These are phyloP conservation scores for Sophora flavescens DNA, from an alignment of 306 rosid genomes.

Conservation along the genomic window DNA sequence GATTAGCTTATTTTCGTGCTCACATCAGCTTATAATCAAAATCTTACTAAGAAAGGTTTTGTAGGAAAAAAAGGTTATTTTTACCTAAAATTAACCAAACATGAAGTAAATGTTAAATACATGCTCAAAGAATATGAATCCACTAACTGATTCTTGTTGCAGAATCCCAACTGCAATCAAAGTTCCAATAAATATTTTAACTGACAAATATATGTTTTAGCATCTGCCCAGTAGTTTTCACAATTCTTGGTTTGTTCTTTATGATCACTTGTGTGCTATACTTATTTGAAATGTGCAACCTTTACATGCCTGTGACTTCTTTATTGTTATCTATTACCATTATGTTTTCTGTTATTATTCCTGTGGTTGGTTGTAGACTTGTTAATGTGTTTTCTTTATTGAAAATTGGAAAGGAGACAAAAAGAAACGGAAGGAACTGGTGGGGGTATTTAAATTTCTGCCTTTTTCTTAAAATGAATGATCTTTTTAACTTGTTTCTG, in stretches of 20 bases:
- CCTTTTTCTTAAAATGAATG: not conserved
- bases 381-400: not conserved
- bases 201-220: not conserved
- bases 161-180: slow-evolving; percentile 4
- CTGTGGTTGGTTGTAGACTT: not conserved
- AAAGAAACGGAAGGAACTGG: not conserved
- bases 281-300: not conserved
- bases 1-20: no score
- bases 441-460: not conserved
- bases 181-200: not conserved
- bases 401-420: not conserved
- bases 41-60: no score
- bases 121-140: slow-evolving; percentile 7
- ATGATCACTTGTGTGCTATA: not conserved
- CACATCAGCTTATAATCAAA: no score
- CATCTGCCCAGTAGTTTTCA: not conserved
- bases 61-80: no score
- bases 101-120: not conserved
- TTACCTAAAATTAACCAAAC: no score
- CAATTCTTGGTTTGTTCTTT: slow-evolving; percentile 2
- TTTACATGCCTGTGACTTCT: not conserved
- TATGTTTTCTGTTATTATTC: not conserved
- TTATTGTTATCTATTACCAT: not conserved
- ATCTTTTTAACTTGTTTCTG: not conserved
- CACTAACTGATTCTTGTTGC: not conserved